Evolutionary conservation across 164 flowering plant genomes (phyloP).

Genomic region (Annona cherimola): DNA sequence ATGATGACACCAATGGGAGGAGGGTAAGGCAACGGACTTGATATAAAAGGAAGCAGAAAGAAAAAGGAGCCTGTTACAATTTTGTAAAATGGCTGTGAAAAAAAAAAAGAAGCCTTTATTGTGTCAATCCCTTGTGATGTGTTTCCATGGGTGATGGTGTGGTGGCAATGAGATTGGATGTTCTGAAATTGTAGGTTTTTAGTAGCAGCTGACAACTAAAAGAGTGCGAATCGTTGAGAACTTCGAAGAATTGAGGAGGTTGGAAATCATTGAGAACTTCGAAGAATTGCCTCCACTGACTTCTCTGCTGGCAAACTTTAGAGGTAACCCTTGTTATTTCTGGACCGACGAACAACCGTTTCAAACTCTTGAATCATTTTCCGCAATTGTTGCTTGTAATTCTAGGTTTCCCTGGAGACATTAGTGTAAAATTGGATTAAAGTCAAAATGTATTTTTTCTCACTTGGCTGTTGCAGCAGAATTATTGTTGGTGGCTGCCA

Average conservation of each 20-base stretch:
- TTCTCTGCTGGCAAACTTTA: neutral
- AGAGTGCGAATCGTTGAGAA: neutral
- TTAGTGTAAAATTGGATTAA: neutral
- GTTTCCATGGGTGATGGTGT: slow-evolving; percentile 16
- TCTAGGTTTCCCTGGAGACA: neutral
- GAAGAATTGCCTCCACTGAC: neutral
- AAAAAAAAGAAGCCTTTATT: slow-evolving; percentile 11
- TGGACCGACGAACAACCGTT: neutral
- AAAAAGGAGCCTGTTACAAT: neutral
- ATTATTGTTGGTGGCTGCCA: neutral
- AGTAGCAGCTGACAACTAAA: slow-evolving; percentile 12
- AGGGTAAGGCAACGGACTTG: slow-evolving; percentile 67
- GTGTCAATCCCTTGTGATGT: slow-evolving; percentile 11
- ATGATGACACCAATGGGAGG: slow-evolving; percentile 61
- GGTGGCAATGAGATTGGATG: slow-evolving; percentile 19
- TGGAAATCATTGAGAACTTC: neutral
- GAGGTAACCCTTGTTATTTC: neutral
- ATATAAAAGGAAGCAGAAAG: slow-evolving; percentile 6
- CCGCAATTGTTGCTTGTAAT: neutral
- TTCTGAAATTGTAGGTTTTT: slow-evolving; percentile 13
- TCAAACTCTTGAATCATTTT: neutral
- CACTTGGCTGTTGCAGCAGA: neutral
- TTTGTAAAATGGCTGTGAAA: slow-evolving; percentile 18
- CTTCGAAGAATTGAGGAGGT: neutral
- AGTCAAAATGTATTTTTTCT: neutral